A percentile compares a stretch with the other conserved stretches of the same genome.
Conservation (phyloP, 1,139 yeast species). For the Magnusiomyces suaveolens region DNA sequence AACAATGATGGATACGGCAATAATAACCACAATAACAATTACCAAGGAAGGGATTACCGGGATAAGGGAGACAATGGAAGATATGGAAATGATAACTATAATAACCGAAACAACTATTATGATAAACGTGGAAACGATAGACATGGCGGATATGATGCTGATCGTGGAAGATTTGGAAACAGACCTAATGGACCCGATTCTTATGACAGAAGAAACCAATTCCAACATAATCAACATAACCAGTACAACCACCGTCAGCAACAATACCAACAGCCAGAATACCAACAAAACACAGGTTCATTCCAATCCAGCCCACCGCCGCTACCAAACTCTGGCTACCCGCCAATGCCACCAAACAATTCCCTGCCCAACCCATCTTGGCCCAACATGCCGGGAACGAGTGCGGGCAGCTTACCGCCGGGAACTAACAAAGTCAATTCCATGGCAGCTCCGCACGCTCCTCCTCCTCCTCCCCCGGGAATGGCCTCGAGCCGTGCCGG, state of each 20-base stretch:
- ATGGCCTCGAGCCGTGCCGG: conserved; percentile 21
- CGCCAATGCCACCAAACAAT: no score
- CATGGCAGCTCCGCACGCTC: background rate
- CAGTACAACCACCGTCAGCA: conserved; percentile 3
- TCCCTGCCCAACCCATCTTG: no score
- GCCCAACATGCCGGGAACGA: background rate
- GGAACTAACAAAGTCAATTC: background rate
- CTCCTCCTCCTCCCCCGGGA: conserved; percentile 27
- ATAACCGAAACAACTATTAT: background rate
- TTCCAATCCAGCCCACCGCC: no score
- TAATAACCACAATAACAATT: conserved; percentile 3
- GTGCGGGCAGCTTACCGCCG: background rate
- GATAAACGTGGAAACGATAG: conserved; percentile 5
- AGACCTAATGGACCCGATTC: background rate
- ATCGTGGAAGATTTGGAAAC: conserved; percentile 1
- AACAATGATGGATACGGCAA: conserved; percentile 3
- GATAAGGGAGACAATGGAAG: conserved; percentile 6
- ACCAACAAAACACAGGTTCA: conserved; percentile 4
- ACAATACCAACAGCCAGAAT: conserved; percentile 8
- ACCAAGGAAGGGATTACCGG: conserved; percentile 4
- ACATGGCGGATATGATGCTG: background rate
- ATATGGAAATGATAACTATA: conserved; percentile 6
- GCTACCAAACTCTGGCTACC: no score
- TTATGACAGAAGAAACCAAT: background rate
- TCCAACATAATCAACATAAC: background rate